Evolutionary conservation across 148 eudicot genomes (phyloP).

Genomic region (Fagopyrum tataricum): DNA sequence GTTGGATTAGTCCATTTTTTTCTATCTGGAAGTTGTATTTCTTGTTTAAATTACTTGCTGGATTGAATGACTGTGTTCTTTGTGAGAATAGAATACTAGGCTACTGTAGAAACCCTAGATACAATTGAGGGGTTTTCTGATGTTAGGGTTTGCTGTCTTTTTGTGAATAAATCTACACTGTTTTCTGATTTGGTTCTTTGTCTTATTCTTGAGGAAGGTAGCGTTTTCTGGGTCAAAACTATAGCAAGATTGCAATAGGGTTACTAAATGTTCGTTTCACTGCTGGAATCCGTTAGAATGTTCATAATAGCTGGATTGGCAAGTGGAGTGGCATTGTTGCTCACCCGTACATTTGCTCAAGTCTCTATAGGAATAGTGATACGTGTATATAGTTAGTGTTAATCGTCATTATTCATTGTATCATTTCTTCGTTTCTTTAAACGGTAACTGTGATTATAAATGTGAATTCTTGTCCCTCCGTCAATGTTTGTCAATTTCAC

Average conservation of each 20-base stretch:
- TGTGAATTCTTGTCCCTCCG: too few species aligned
- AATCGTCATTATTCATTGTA: not conserved
- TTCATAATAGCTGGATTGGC: not conserved
- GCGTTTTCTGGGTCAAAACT: not conserved
- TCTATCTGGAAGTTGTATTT: not conserved
- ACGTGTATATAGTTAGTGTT: not conserved
- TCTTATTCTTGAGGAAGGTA: not conserved
- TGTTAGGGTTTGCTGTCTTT: not conserved
- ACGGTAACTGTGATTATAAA: not conserved
- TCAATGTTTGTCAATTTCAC: too few species aligned
- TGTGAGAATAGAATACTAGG: not conserved
- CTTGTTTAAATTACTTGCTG: not conserved
- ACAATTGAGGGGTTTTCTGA: not conserved
- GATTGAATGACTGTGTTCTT: not conserved
- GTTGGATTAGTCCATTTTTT: not conserved
- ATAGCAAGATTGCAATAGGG: not conserved
- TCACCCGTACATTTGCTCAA: too few species aligned
- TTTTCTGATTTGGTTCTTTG: not conserved
- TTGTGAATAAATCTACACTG: not conserved
- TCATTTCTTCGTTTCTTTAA: not conserved
- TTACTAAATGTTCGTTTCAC: not conserved
- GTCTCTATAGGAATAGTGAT: too few species aligned
- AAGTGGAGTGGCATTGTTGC: not conserved
- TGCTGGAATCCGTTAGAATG: not conserved
- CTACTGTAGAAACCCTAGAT: not conserved